phyloP scores from a whole-genome alignment of 2,329 filamentous ascomycete species.

The Epicoccum nigrum region DNA sequence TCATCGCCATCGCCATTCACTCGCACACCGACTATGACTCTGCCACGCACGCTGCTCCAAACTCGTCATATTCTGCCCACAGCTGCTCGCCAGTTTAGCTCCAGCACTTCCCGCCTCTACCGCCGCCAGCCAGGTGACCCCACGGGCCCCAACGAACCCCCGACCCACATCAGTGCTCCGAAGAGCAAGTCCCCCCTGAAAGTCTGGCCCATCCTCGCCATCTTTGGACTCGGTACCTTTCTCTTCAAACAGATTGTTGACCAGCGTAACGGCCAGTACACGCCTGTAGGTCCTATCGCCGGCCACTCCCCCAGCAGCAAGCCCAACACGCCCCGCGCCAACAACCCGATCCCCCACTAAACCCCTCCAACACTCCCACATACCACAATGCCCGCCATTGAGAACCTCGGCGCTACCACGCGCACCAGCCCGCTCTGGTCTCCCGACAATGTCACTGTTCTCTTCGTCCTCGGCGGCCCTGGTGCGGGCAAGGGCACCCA shows the following conservation, averaged over 20 bases:
- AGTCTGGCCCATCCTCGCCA: conserved; percentile 54
- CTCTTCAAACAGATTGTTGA: conserved; percentile 56
- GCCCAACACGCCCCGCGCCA: conserved; percentile 21
- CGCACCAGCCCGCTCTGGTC: conserved; percentile 75
- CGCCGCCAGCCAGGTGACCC: conserved; percentile 45
- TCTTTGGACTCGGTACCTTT: conserved; percentile 54
- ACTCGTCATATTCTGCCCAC: conserved; percentile 15
- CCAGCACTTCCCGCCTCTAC: conserved; percentile 30
- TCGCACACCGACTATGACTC: conserved; percentile 38
- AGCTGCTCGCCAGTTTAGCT: conserved; percentile 33
- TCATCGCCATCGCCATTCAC: conserved; percentile 8
- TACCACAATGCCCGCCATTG: conserved; percentile 48
- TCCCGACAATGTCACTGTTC: conserved; percentile 78
- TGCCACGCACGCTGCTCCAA: conserved; percentile 24
- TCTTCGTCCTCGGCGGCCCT: conserved; percentile 95
- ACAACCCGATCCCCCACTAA: conserved; percentile 36
- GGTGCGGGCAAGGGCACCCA: conserved; percentile 97
- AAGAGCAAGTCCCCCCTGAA: conserved; percentile 49
- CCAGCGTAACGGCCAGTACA: conserved; percentile 49
- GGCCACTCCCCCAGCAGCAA: conserved; percentile 42
- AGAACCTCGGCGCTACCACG: conserved; percentile 42
- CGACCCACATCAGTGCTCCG: conserved; percentile 40
- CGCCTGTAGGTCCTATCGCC: conserved; percentile 35
- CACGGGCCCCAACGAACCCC: conserved; percentile 48
- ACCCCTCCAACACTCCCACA: conserved; percentile 7